These are phyloP conservation scores for Keqinozyma sinolaborantium DNA, from an alignment of 1,139 yeast genomes.

Conservation along the genomic window DNA sequence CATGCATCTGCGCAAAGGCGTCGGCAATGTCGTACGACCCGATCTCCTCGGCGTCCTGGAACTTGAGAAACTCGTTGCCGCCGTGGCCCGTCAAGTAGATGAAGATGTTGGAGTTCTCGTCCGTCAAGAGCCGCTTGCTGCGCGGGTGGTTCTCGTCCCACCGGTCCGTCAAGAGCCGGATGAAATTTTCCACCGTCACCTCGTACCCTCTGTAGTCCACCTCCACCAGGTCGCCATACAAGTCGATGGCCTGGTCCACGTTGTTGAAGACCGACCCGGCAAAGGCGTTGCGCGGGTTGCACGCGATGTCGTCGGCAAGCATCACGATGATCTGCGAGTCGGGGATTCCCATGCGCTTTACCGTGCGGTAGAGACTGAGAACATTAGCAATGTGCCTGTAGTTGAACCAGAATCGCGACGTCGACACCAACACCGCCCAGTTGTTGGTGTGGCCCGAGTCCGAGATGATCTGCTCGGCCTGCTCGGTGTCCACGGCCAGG, in stretches of 20 bases:
- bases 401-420: slow-evolving; percentile 97
- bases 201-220: slow-evolving; percentile 98
- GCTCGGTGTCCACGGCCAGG: slow-evolving; percentile 12
- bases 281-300: slow-evolving; percentile 92
- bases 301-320: slow-evolving; percentile 96
- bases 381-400: slow-evolving; percentile 98
- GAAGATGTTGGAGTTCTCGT: slow-evolving; percentile 89
- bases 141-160: slow-evolving; percentile 95
- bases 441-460: slow-evolving; percentile 69
- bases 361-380: slow-evolving; percentile 90
- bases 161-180: slow-evolving; percentile 84
- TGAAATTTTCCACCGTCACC: slow-evolving; percentile 94
- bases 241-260: slow-evolving; percentile 88
- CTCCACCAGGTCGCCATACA: slow-evolving; percentile 91
- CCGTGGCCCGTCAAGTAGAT: slow-evolving; percentile 98
- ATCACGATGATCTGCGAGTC: slow-evolving; percentile 95
- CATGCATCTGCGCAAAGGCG: slow-evolving; percentile 96
- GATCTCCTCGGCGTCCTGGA: slow-evolving; percentile 97
- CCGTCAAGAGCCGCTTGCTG: slow-evolving; percentile 84
- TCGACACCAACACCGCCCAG: slow-evolving; percentile 95
- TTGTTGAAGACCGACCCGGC: slow-evolving; percentile 97
- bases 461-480: slow-evolving; percentile 21
- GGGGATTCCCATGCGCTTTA: slow-evolving; percentile 92
- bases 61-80: slow-evolving; percentile 93
- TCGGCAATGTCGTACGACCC: slow-evolving; percentile 95